phyloP scores from a whole-genome alignment of 345 rosid species.

The Ceriops zippeliana region DNA sequence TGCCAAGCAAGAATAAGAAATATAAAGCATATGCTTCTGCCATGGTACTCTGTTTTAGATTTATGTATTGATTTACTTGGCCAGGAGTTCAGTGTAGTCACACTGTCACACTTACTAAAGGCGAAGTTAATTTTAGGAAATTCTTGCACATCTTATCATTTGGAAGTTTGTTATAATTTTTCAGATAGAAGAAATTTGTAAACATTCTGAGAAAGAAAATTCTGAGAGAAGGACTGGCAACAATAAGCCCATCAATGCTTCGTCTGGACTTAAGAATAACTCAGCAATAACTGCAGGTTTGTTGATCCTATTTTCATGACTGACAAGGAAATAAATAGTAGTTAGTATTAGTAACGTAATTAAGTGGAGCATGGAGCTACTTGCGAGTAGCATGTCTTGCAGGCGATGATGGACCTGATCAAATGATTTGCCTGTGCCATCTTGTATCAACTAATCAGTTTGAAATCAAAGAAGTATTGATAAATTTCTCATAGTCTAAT shows the following conservation, averaged over 20 bases:
- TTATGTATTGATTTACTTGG: neutral
- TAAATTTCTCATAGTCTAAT: too few relatives aligned
- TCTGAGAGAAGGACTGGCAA: constrained; percentile 20
- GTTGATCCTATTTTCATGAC: constrained; percentile 17
- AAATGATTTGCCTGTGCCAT: too few relatives aligned
- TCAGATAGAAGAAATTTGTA: constrained; percentile 34
- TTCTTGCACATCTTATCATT: neutral
- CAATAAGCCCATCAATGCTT: constrained; percentile 13
- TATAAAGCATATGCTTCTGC: constrained; percentile 20
- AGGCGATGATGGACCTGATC: too few relatives aligned
- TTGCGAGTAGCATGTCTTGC: too few relatives aligned
- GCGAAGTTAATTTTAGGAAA: neutral
- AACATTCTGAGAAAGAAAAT: constrained; percentile 24
- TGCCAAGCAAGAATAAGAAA: constrained; percentile 18
- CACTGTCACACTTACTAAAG: neutral
- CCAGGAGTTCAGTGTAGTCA: neutral
- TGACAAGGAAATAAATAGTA: neutral
- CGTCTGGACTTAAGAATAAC: constrained; percentile 36
- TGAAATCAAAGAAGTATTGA: too few relatives aligned
- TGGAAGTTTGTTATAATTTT: neutral
- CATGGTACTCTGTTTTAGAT: constrained; percentile 26
- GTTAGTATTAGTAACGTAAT: neutral
- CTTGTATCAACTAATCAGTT: too few relatives aligned
- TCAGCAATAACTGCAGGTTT: constrained; percentile 45
- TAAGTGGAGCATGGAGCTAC: neutral